Evolutionary conservation across 2,329 filamentous ascomycete genomes (phyloP).

Genomic region (Laburnicola sp.): DNA sequence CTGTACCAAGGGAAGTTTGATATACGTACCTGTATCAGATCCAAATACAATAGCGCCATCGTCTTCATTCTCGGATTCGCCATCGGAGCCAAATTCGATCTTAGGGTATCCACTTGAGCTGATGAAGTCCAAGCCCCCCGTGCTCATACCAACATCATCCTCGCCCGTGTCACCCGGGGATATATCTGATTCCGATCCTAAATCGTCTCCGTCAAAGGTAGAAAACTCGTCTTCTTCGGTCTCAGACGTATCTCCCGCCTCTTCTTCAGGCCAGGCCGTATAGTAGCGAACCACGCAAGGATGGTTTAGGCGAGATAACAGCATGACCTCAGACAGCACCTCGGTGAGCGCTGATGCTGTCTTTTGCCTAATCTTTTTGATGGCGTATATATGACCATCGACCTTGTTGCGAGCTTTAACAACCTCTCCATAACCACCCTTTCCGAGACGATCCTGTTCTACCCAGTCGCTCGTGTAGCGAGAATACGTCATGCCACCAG

Average conservation of each 20-base stretch:
- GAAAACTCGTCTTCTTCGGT: conserved; percentile 37
- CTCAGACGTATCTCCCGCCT: conserved; percentile 49
- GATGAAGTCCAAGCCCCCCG: conserved; percentile 84
- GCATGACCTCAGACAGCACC: conserved; percentile 79
- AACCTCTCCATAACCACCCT: conserved; percentile 94
- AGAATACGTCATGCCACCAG: conserved; percentile 55
- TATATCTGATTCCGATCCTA: conserved; percentile 28
- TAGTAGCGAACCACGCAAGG: conserved; percentile 88
- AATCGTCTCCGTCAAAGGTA: conserved; percentile 33
- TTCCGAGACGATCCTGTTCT: conserved; percentile 84
- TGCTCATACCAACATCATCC: conserved; percentile 67
- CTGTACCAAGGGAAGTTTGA: not conserved
- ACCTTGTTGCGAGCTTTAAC: conserved; percentile 94
- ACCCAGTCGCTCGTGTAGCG: conserved; percentile 88
- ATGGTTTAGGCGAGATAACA: conserved; percentile 91
- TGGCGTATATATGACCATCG: conserved; percentile 89
- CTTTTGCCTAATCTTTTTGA: conserved; percentile 92
- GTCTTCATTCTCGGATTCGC: conserved; percentile 45
- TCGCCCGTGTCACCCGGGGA: conserved; percentile 29
- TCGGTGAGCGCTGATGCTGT: conserved; percentile 76
- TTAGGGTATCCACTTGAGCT: conserved; percentile 79
- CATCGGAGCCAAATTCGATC: conserved; percentile 73
- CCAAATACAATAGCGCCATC: conserved; percentile 42
- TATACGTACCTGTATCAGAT: conserved; percentile 42
- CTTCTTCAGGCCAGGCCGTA: conserved; percentile 89